Evolutionary conservation across 73 alveolate species (phyloP).

Genomic region (Paramecium octaurelia): DNA sequence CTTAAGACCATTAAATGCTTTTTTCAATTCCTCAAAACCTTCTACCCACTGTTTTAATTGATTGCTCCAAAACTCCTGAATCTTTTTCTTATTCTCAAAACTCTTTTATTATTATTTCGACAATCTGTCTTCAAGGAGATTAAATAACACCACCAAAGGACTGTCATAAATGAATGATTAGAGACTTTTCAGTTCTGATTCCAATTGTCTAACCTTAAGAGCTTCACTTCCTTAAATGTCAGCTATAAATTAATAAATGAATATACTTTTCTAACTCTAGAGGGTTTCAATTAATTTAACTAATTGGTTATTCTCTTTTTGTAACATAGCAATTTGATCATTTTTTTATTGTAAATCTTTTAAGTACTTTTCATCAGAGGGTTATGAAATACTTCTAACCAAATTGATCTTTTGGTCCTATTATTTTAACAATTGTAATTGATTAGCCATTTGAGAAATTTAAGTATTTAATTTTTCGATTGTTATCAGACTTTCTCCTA

Average conservation of each 20-base stretch:
- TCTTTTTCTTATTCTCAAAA: background rate
- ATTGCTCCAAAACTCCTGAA: background rate
- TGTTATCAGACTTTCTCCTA: background rate
- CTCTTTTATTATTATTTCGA: slow-evolving; percentile 30
- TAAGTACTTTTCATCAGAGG: background rate
- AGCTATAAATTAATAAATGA: background rate
- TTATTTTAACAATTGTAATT: background rate
- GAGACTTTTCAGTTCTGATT: background rate
- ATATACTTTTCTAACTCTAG: background rate
- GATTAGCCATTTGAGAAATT: background rate
- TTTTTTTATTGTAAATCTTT: background rate
- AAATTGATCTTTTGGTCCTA: background rate
- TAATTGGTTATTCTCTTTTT: slow-evolving; percentile 28
- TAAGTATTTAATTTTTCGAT: background rate
- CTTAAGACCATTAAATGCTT: slow-evolving; percentile 29
- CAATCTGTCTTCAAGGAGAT: slow-evolving; percentile 20
- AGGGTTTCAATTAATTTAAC: slow-evolving; percentile 1
- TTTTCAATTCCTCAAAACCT: slow-evolving; percentile 1
- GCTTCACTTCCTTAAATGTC: background rate
- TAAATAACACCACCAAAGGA: slow-evolving; percentile 29
- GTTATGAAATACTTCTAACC: background rate
- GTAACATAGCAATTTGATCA: slow-evolving; percentile 1
- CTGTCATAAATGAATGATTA: slow-evolving; percentile 37
- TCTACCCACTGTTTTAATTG: slow-evolving; percentile 7
- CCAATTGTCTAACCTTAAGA: background rate